phyloP scores from a whole-genome alignment of 345 rosid genomes.

The Lagerstroemia speciosa region DNA sequence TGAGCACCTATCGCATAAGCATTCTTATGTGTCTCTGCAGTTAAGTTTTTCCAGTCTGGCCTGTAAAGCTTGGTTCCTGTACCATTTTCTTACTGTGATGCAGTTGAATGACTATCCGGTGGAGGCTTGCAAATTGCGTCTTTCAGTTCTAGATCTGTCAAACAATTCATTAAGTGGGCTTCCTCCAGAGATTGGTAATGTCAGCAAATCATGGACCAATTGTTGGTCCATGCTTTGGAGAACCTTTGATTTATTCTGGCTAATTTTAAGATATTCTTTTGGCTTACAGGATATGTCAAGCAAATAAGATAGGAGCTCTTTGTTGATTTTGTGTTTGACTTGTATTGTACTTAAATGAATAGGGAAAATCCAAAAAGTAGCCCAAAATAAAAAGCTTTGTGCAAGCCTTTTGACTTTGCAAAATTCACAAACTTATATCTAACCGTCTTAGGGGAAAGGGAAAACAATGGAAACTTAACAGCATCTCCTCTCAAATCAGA shows the following conservation, averaged over 20 bases:
- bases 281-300: neutral
- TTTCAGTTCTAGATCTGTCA: conserved; percentile 80
- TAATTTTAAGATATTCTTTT: neutral
- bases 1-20: too few species aligned
- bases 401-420: neutral
- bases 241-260: neutral
- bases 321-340: neutral
- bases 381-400: neutral
- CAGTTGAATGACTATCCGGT: conserved; percentile 81
- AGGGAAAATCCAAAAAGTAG: neutral
- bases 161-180: conserved; percentile 85
- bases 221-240: neutral
- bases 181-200: conserved; percentile 79
- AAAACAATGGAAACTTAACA: too few species aligned
- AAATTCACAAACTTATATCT: neutral
- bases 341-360: too few species aligned
- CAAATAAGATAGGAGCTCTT: neutral
- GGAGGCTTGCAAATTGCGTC: conserved; percentile 64
- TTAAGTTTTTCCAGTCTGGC: neutral
- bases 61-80: neutral
- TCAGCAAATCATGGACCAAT: conserved; percentile 12
- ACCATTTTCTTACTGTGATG: conserved; percentile 9
- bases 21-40: neutral
- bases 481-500: too few species aligned
- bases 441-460: too few species aligned